Evolutionary conservation across 2,329 filamentous ascomycete genomes (phyloP).

Genomic region (Alternaria longipes): DNA sequence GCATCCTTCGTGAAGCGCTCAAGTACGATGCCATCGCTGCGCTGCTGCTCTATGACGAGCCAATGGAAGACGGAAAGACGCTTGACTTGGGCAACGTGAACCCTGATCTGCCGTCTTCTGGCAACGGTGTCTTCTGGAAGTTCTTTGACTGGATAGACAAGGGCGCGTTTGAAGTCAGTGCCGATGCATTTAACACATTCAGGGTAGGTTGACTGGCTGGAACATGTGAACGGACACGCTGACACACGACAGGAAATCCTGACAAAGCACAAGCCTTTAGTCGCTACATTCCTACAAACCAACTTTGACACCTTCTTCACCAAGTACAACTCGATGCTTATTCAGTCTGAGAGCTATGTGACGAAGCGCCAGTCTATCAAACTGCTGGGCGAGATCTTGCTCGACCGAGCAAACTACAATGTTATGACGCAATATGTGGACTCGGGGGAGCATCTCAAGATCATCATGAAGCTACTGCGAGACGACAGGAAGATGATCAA

Average conservation of each 20-base stretch:
- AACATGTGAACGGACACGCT: constrained; percentile 12
- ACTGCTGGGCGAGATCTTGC: constrained; percentile 89
- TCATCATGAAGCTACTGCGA: constrained; percentile 95
- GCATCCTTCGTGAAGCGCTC: constrained; percentile 85
- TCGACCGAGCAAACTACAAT: constrained; percentile 95
- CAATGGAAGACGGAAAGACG: constrained; percentile 74
- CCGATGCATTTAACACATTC: constrained; percentile 97
- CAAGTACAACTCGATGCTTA: constrained; percentile 84
- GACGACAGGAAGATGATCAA: constrained; percentile 99
- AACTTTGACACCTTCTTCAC: constrained; percentile 96
- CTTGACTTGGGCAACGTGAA: constrained; percentile 82
- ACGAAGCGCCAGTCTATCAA: constrained; percentile 99
- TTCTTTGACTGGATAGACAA: constrained; percentile 99
- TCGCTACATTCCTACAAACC: constrained; percentile 84
- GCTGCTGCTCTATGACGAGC: constrained; percentile 92
- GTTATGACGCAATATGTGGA: constrained; percentile 99
- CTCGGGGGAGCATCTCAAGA: constrained; percentile 92
- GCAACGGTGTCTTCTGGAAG: constrained; percentile 90
- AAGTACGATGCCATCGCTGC: constrained; percentile 93
- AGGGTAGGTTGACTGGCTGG: constrained; percentile 64
- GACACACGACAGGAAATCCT: constrained; percentile 76
- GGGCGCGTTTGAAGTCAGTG: constrained; percentile 94
- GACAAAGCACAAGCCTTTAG: constrained; percentile 90
- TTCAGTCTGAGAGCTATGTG: constrained; percentile 95
- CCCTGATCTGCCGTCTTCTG: constrained; percentile 76